These are phyloP conservation scores for Volvox carteri DNA, from an alignment of 163 green algal genomes.

Conservation along the genomic window DNA sequence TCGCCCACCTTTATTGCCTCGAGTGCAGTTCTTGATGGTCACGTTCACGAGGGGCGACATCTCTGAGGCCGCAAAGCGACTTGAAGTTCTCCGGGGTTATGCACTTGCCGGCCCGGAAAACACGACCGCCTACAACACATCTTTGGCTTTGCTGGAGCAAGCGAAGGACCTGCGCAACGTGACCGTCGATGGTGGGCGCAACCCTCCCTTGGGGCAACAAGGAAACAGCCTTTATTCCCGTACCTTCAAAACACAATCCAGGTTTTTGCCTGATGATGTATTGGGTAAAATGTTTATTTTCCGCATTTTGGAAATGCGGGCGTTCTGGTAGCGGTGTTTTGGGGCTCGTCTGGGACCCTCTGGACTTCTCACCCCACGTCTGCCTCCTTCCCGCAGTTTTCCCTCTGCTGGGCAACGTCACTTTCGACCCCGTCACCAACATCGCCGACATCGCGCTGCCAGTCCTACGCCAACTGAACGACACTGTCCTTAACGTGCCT, in stretches of 20 bases:
- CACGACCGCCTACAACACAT: conserved; percentile 67
- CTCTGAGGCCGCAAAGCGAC: neutral
- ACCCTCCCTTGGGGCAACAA: neutral
- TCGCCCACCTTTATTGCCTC: too few species aligned
- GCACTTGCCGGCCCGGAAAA: conserved; percentile 32
- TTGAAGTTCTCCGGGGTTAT: conserved; percentile 46
- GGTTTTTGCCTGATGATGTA: too few species aligned
- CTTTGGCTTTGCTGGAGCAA: neutral
- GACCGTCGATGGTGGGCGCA: neutral
- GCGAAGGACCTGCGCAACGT: neutral
- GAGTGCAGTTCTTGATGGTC: conserved; percentile 71
- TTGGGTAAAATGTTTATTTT: too few species aligned
- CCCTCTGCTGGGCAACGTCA: conserved; percentile 28
- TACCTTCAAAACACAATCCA: too few species aligned
- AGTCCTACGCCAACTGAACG: conserved; percentile 15
- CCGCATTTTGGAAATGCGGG: too few species aligned
- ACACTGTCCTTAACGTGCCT: conserved; percentile 48
- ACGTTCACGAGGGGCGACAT: conserved; percentile 64
- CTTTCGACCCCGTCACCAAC: conserved; percentile 43
- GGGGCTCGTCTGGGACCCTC: too few species aligned
- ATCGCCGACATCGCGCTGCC: conserved; percentile 36
- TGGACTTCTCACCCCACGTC: too few species aligned
- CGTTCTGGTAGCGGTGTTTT: too few species aligned
- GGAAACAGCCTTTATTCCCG: too few species aligned
- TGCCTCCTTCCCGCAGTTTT: too few species aligned